These are phyloP conservation scores for Metarhizium sp. DNA, from an alignment of 2,329 filamentous ascomycete species.

Conservation along the genomic window DNA sequence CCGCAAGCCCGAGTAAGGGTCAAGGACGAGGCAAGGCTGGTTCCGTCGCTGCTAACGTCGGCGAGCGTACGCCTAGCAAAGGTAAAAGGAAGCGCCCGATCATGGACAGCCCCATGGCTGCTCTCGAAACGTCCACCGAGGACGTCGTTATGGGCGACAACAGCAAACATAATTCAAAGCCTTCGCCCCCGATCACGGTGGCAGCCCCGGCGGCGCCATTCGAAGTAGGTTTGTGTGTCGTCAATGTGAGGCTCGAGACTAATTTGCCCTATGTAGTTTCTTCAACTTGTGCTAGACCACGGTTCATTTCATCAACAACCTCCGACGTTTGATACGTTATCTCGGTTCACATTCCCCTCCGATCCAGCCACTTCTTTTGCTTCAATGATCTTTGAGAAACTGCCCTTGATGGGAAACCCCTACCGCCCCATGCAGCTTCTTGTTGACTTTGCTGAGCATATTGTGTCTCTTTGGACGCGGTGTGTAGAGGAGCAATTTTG, in stretches of 20 bases:
- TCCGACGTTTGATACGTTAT: conserved; percentile 58
- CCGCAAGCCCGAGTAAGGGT: conserved; percentile 43
- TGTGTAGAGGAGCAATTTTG: conserved; percentile 57
- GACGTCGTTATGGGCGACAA: conserved; percentile 29
- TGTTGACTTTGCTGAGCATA: conserved; percentile 52
- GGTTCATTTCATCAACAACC: conserved; percentile 43
- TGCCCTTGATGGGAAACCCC: conserved; percentile 47
- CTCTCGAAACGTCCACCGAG: conserved; percentile 43
- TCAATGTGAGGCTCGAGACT: not conserved
- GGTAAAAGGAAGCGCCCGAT: conserved; percentile 60
- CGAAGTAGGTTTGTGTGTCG: conserved; percentile 27
- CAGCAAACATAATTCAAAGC: conserved; percentile 9
- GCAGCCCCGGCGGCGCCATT: conserved; percentile 25
- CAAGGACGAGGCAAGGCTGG: conserved; percentile 31
- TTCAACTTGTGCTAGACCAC: conserved; percentile 58
- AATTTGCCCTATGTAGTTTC: conserved; percentile 30
- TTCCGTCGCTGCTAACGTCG: conserved; percentile 33
- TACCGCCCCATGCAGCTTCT: conserved; percentile 45
- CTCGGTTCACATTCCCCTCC: conserved; percentile 56
- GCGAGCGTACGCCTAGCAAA: conserved; percentile 53
- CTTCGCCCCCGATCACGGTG: conserved; percentile 8
- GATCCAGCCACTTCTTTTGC: conserved; percentile 47
- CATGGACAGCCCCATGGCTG: conserved; percentile 56
- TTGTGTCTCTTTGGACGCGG: conserved; percentile 59
- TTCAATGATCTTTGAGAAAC: conserved; percentile 55